phyloP scores from a whole-genome alignment of 2,329 filamentous ascomycete species.

The Ophiostoma triangulosporum region DNA sequence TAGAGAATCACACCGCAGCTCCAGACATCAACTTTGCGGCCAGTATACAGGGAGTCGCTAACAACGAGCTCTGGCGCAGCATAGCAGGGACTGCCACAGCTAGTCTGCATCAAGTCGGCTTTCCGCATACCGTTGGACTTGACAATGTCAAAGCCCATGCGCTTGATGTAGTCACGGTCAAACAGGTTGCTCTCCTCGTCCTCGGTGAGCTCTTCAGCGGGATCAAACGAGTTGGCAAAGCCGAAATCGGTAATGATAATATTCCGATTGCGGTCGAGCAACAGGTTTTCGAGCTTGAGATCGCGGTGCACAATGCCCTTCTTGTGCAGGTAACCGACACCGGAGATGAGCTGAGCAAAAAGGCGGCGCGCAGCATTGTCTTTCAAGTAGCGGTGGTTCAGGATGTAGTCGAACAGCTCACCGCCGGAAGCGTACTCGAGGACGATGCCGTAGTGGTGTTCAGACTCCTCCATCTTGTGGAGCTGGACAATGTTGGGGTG shows the following conservation, averaged over 20 bases:
- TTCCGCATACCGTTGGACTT: slow-evolving; percentile 63
- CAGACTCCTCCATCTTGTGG: slow-evolving; percentile 97
- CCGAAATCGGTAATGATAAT: slow-evolving; percentile 99
- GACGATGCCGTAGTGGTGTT: slow-evolving; percentile 94
- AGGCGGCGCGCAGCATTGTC: slow-evolving; percentile 80
- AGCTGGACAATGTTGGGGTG: slow-evolving; percentile 95
- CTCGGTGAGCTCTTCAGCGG: slow-evolving; percentile 72
- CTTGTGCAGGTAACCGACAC: slow-evolving; percentile 94
- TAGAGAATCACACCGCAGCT: slow-evolving; percentile 98
- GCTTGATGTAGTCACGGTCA: slow-evolving; percentile 80
- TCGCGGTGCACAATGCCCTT: slow-evolving; percentile 98
- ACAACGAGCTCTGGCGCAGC: slow-evolving; percentile 94
- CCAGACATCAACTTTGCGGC: slow-evolving; percentile 97
- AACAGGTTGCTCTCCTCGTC: slow-evolving; percentile 79
- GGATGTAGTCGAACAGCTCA: slow-evolving; percentile 94
- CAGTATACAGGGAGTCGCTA: slow-evolving; percentile 92
- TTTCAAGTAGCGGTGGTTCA: slow-evolving; percentile 93
- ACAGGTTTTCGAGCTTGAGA: slow-evolving; percentile 87
- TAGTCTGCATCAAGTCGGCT: slow-evolving; percentile 97
- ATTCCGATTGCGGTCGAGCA: slow-evolving; percentile 91
- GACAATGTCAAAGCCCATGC: slow-evolving; percentile 68
- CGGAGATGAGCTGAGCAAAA: slow-evolving; percentile 91
- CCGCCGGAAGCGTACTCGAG: slow-evolving; percentile 96
- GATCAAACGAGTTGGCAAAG: slow-evolving; percentile 94
- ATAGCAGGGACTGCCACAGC: slow-evolving; percentile 95